Base-by-base conservation (phyloP, 495 filamentous ascomycete species). In the Lasiosphaeria miniovina region DNA sequence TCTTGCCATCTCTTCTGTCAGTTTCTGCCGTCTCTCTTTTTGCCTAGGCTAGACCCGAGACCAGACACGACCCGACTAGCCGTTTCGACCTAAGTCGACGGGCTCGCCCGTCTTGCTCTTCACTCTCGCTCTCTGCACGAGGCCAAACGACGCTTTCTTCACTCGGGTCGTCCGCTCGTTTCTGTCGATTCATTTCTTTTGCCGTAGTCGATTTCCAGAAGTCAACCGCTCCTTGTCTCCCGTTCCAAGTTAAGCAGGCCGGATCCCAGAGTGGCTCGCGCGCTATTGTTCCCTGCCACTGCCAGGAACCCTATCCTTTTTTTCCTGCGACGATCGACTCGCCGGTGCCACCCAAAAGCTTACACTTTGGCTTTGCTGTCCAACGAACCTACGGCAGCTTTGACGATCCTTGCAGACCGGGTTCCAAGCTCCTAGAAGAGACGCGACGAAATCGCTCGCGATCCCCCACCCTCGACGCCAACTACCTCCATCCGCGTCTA, bases 211-310 rank as follows among this genome's bases (percentile, higher is more conserved):
- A 24, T 24, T 24, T 24, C 24, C 24, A 24, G 2, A 24, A 24
- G 24, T 24, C 24, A 24, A 24, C 24, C 24, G 24, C 24, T 38
- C 36, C 11, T 57, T 61, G 11, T 52, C 33, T 52, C 52, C 35
- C 34, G 12, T 17, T 33, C 36, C 50, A 48, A 15, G 12, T 57
- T 12, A 33, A 40, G 36, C 31, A n/a, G 53, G 17, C 46, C 59
- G 54, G 59, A 56, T 52, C 59, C 54, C 46, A 54, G 15, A 56
- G 59, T 61, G 59, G 59, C 59, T 56, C 59, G 59, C 52, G 53
- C 59, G 24, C 52, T 14, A 35, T 36, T 31, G 32, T 46, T 56
- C 48, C 41, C 52, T 31, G 57, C 49, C 57, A 53, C 57, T 36
- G 14, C 49, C 50, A 24, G 9, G n/a, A 46, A 11, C 36, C 49